A percentile compares a stretch with the other conserved stretches of the same genome.
Conservation (phyloP, 2,329 filamentous ascomycete species). For the Hypoxylon sp. region DNA sequence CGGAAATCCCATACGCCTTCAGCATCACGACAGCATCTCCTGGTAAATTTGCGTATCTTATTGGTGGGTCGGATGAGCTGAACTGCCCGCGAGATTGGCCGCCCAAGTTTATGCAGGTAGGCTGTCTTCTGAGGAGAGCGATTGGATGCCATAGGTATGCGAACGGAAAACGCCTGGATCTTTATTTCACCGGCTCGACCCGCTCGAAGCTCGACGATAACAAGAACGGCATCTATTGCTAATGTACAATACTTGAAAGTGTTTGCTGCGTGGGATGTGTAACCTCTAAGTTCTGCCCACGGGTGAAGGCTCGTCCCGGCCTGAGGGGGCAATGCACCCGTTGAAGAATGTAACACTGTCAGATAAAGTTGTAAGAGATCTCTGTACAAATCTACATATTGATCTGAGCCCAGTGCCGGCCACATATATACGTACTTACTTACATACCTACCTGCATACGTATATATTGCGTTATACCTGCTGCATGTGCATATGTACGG, state of each 20-base stretch:
- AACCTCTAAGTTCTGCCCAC: slow-evolving; percentile 15
- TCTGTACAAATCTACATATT: slow-evolving; percentile 26
- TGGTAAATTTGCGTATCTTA: neutral
- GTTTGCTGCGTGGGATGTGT: slow-evolving; percentile 21
- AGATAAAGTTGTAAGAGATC: slow-evolving; percentile 36
- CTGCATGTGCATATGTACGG: slow-evolving; percentile 23
- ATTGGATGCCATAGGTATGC: slow-evolving; percentile 19
- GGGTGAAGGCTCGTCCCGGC: slow-evolving; percentile 34
- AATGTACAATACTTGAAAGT: neutral
- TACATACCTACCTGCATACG: neutral
- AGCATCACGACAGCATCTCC: neutral
- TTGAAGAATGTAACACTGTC: slow-evolving; percentile 24
- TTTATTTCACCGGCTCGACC: neutral
- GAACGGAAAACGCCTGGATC: neutral
- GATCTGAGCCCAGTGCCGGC: slow-evolving; percentile 20
- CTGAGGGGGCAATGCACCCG: slow-evolving; percentile 16
- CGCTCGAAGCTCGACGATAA: neutral
- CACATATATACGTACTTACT: slow-evolving; percentile 1
- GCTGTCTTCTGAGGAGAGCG: slow-evolving; percentile 5
- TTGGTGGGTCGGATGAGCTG: neutral
- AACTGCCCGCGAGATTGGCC: slow-evolving; percentile 4
- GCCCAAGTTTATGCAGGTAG: slow-evolving; percentile 19
- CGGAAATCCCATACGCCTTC: neutral
- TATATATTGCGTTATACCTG: neutral
- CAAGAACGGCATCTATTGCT: too few species aligned